Conservation (phyloP, 2,329 filamentous ascomycete species). For the Scleromitrula shiraiana region DNA sequence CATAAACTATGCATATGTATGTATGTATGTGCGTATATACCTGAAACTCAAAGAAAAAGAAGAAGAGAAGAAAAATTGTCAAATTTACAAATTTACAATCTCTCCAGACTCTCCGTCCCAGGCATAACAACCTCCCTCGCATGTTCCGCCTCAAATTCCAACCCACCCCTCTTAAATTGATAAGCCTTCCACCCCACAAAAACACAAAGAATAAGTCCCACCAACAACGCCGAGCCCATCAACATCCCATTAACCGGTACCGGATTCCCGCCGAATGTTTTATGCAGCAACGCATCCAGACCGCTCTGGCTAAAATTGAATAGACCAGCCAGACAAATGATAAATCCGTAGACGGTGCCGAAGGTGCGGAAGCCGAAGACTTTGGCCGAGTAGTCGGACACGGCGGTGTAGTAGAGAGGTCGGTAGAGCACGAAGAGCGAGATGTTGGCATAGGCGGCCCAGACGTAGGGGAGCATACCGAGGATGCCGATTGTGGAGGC, state of each 20-base stretch:
- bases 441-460: slow-evolving; percentile 70
- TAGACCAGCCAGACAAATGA: slow-evolving; percentile 78
- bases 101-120: slow-evolving; percentile 20
- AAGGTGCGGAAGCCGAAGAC: slow-evolving; percentile 90
- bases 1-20: too few species aligned
- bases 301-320: slow-evolving; percentile 79
- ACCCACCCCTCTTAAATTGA: slow-evolving; percentile 33
- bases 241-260: slow-evolving; percentile 69
- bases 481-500: slow-evolving; percentile 71
- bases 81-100: slow-evolving; percentile 15
- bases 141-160: slow-evolving; percentile 38
- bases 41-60: background rate
- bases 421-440: slow-evolving; percentile 76
- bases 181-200: slow-evolving; percentile 46
- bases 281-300: slow-evolving; percentile 70
- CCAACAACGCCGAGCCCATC: slow-evolving; percentile 48
- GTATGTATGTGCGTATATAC: background rate
- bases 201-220: slow-evolving; percentile 57
- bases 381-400: slow-evolving; percentile 84
- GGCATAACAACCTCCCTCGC: slow-evolving; percentile 31
- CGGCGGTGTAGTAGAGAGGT: slow-evolving; percentile 84
- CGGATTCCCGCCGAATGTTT: slow-evolving; percentile 62
- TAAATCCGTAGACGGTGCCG: slow-evolving; percentile 85
- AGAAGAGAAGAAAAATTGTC: too few species aligned
- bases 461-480: slow-evolving; percentile 61